Base-by-base conservation (phyloP, 2,329 filamentous ascomycete genomes). In the Endocalyx cinctus region DNA sequence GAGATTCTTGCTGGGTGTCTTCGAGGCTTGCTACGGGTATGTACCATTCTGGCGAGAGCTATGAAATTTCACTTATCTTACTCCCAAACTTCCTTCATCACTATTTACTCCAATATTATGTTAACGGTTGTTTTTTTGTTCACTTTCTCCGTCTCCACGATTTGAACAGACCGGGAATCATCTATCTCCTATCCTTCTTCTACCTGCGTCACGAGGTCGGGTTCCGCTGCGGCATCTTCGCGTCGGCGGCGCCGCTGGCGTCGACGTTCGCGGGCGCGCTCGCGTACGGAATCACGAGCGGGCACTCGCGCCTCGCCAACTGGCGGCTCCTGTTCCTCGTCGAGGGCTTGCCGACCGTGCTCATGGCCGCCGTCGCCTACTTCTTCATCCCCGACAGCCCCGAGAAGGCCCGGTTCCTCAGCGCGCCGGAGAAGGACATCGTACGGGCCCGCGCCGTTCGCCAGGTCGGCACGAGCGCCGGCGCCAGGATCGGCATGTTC, bases 301-400 rank as follows among this genome's bases (percentile, higher is more conserved):
- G 75, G 29, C 52, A 69, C 39, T 67, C 74, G 2, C 83, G 83
- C 12, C 80, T 94, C 31, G 84, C 86, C 0, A 78, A 84, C 4
- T 94, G 88, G 88, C 75, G 88, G n/a, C 70, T 89, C 2, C 69
- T 94, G 17, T 94, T 94, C 51, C 70, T 94, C 6, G 48, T 90
- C 10, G 88, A 94, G 58, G 88, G 87, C 2, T 90, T 94, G 39
- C 88, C 88, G 2, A 87, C 84, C 17, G 73, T 94, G 27, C 41
- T 94, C 7, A 75, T 85, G 10, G 81, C 85, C 5, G 77, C 84
- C 1, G 69, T 82, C 42, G 84, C 86, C 10, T 94, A 80, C 81
- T 67, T 70, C 33, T 66, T 82, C 51, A 79, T 94, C 31, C 87
- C 88, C 0, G 87, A 94, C 60, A 75, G 77, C 0, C 87, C 87